Evolutionary conservation across 768 basidiomycete species (phyloP).

Genomic region (Leccinum broughii): DNA sequence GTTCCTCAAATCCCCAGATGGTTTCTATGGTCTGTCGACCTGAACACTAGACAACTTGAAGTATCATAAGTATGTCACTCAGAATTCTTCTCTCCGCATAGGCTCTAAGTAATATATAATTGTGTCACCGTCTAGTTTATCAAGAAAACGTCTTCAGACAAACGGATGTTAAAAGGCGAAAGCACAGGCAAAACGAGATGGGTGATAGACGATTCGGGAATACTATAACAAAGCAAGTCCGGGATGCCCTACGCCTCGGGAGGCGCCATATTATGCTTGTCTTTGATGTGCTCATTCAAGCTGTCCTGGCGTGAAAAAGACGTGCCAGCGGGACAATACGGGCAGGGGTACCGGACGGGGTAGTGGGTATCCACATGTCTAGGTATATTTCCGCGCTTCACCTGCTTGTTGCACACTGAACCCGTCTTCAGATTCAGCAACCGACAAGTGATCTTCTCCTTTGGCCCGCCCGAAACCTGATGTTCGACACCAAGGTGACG

Average conservation of each 20-base stretch:
- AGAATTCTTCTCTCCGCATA: not conserved
- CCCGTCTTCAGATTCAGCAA: slow-evolving; percentile 6
- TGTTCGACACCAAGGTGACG: slow-evolving; percentile 16
- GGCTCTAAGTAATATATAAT: not conserved
- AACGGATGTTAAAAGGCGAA: not conserved
- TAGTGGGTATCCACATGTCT: slow-evolving; percentile 24
- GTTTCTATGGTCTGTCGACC: too few species aligned
- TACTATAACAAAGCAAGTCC: not conserved
- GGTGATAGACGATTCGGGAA: not conserved
- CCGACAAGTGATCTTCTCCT: slow-evolving; percentile 6
- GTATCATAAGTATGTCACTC: not conserved
- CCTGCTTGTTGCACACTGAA: slow-evolving; percentile 2
- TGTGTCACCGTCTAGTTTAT: not conserved
- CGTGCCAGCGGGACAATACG: slow-evolving; percentile 9
- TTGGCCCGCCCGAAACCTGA: not conserved
- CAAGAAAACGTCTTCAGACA: not conserved
- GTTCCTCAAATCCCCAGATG: not conserved
- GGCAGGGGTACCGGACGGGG: slow-evolving; percentile 15
- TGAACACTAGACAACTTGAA: not conserved
- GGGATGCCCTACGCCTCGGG: not conserved
- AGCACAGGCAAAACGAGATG: not conserved
- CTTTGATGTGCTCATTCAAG: slow-evolving; percentile 13
- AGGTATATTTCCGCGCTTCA: slow-evolving; percentile 16
- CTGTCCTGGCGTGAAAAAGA: slow-evolving; percentile 28
- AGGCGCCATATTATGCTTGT: slow-evolving; percentile 2